Evolutionary conservation across 78 protist species (phyloP).

Genomic region (Goniomonas avonlea): DNA sequence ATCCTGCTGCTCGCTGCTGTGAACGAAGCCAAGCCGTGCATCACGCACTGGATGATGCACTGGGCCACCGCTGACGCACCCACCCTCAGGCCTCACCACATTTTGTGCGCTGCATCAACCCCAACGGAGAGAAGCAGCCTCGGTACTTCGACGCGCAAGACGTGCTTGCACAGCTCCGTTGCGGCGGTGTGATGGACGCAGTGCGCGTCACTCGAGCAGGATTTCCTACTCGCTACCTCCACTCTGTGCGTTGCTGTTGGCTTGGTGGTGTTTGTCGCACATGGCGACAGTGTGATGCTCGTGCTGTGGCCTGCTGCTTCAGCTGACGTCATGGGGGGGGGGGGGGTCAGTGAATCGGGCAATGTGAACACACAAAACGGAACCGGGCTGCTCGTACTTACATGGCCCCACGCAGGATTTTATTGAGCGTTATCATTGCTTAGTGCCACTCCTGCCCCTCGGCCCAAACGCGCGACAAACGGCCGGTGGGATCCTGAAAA

Average conservation of each 20-base stretch:
- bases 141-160: constrained; percentile 42
- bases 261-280: constrained; percentile 56
- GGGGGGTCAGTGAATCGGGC: background rate
- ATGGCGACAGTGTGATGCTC: constrained; percentile 40
- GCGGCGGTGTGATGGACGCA: constrained; percentile 91
- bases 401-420: background rate
- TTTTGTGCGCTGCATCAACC: constrained; percentile 85
- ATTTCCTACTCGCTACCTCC: constrained; percentile 63
- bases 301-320: background rate
- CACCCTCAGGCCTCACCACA: constrained; percentile 33
- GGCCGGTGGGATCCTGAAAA: too few species aligned
- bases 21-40: too few species aligned
- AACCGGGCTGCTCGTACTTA: background rate
- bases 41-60: too few species aligned
- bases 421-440: too few species aligned
- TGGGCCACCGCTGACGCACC: background rate
- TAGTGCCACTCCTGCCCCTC: too few species aligned
- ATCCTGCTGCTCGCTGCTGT: too few species aligned
- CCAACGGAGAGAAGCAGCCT: constrained; percentile 68
- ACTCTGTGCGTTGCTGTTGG: too few species aligned
- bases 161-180: constrained; percentile 70
- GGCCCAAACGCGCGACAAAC: too few species aligned
- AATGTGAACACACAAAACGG: background rate
- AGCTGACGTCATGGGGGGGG: background rate
- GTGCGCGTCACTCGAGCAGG: constrained; percentile 78